Conservation (phyloP, 2,329 filamentous ascomycete species). For the Colletotrichum salicis region DNA sequence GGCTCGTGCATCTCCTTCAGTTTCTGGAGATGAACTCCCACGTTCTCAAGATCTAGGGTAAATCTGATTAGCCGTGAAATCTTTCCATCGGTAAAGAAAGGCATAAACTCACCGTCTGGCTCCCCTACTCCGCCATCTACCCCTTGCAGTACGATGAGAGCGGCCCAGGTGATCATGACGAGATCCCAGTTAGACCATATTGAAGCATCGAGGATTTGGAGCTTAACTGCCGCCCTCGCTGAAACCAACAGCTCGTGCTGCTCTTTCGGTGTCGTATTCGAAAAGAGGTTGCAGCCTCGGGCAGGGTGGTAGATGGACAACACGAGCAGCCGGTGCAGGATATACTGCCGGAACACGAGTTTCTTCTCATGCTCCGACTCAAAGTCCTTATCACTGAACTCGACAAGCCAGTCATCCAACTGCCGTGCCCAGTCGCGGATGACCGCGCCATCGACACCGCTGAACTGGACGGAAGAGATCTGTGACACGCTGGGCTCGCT, state of each 20-base stretch:
- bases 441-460: conserved; percentile 51
- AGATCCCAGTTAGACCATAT: conserved; percentile 58
- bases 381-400: conserved; percentile 46
- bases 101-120: conserved; percentile 44
- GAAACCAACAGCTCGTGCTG: conserved; percentile 54
- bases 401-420: conserved; percentile 54
- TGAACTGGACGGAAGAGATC: conserved; percentile 45
- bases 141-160: conserved; percentile 54
- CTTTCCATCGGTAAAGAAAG: not conserved
- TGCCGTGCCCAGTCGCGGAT: conserved; percentile 55
- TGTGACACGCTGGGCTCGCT: conserved; percentile 27
- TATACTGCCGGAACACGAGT: conserved; percentile 53
- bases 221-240: conserved; percentile 50
- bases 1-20: conserved; percentile 44
- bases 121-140: conserved; percentile 53
- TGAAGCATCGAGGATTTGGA: conserved; percentile 51
- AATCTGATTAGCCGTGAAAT: not conserved
- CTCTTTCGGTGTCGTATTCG: conserved; percentile 50
- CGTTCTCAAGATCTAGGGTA: conserved; percentile 41
- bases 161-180: conserved; percentile 57
- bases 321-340: conserved; percentile 53
- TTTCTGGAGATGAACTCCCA: conserved; percentile 43
- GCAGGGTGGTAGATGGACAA: conserved; percentile 56
- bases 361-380: conserved; percentile 47
- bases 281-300: conserved; percentile 51